phyloP scores from a whole-genome alignment of 2,329 filamentous ascomycete species.

The Aspergillus udagawae region DNA sequence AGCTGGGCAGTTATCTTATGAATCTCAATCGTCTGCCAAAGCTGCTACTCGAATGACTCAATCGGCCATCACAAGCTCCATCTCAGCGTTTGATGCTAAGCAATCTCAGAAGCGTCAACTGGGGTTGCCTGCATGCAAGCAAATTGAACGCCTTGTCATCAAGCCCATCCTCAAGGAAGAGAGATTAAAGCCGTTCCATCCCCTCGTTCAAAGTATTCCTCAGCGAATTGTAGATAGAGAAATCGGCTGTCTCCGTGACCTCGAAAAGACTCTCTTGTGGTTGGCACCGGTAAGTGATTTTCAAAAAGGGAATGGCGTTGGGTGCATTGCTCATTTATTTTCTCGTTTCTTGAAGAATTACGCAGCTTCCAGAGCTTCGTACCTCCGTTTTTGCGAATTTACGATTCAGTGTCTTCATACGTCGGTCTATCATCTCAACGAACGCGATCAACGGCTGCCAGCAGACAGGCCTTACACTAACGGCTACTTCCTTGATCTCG shows the following conservation, averaged over 20 bases:
- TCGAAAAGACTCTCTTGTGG: constrained; percentile 90
- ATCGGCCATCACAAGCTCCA: constrained; percentile 61
- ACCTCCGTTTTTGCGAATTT: constrained; percentile 84
- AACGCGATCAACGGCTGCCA: constrained; percentile 79
- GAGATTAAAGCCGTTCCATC: constrained; percentile 72
- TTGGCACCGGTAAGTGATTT: constrained; percentile 84
- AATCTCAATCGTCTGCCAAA: constrained; percentile 6
- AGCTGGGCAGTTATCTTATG: constrained; percentile 22
- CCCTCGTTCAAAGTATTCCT: constrained; percentile 73
- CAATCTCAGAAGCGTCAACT: constrained; percentile 56
- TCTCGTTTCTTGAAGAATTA: constrained; percentile 64
- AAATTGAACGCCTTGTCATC: constrained; percentile 76
- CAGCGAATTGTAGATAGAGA: constrained; percentile 76
- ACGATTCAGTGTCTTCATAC: constrained; percentile 88
- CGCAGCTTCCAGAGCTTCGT: constrained; percentile 65
- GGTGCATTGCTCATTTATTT: constrained; percentile 66
- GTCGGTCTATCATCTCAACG: constrained; percentile 79
- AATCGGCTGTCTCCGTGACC: constrained; percentile 84
- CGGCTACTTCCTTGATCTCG: constrained; percentile 94
- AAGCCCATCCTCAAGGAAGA: constrained; percentile 71
- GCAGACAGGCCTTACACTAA: constrained; percentile 88
- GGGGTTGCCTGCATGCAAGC: constrained; percentile 65
- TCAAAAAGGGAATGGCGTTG: constrained; percentile 52
- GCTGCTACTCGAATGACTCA: constrained; percentile 22
- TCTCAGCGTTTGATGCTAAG: constrained; percentile 45